A percentile compares a stretch with the other conserved stretches of the same genome.
These are phyloP conservation scores for Rhodotorula diobovata DNA, from an alignment of 768 basidiomycete genomes.

Conservation along the genomic window DNA sequence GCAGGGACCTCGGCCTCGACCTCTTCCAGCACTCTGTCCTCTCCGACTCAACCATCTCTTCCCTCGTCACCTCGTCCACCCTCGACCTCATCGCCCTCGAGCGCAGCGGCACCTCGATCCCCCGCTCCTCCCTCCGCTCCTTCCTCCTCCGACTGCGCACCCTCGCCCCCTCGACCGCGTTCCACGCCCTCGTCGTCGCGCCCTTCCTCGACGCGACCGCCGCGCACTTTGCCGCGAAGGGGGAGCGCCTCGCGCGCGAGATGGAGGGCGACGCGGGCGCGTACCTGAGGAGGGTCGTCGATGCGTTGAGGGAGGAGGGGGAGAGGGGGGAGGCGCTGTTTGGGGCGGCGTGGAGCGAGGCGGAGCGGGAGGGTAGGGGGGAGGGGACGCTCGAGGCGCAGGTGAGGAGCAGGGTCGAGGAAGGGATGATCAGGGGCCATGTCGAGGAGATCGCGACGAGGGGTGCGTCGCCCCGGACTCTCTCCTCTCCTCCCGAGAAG, in stretches of 20 bases:
- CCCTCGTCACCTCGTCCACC: slow-evolving; percentile 53
- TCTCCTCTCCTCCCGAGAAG: background rate
- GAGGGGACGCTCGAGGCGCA: slow-evolving; percentile 49
- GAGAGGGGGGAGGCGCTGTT: slow-evolving; percentile 42
- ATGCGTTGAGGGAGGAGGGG: slow-evolving; percentile 73
- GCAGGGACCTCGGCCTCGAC: slow-evolving; percentile 56
- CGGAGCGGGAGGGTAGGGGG: too few relatives aligned
- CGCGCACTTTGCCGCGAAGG: slow-evolving; percentile 72
- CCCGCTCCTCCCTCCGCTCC: slow-evolving; percentile 78
- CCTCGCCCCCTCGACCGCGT: slow-evolving; percentile 53
- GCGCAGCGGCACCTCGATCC: slow-evolving; percentile 69
- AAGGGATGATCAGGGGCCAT: slow-evolving; percentile 58
- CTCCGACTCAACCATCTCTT: slow-evolving; percentile 51
- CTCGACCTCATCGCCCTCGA: slow-evolving; percentile 58
- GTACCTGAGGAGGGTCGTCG: slow-evolving; percentile 60
- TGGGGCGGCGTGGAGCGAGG: slow-evolving; percentile 20
- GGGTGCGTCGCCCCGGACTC: slow-evolving; percentile 1
- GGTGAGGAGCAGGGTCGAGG: slow-evolving; percentile 55
- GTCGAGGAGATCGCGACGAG: slow-evolving; percentile 49
- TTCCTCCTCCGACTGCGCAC: slow-evolving; percentile 37
- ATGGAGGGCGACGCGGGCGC: slow-evolving; percentile 70
- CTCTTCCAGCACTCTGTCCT: slow-evolving; percentile 58
- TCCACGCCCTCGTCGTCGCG: slow-evolving; percentile 75
- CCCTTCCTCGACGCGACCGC: slow-evolving; percentile 69
- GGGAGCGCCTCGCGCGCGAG: slow-evolving; percentile 60